Evolutionary conservation across 768 basidiomycete species (phyloP), one percentile per base, ranked within the genome.

Genomic region (Boletus sensibilis): DNA sequence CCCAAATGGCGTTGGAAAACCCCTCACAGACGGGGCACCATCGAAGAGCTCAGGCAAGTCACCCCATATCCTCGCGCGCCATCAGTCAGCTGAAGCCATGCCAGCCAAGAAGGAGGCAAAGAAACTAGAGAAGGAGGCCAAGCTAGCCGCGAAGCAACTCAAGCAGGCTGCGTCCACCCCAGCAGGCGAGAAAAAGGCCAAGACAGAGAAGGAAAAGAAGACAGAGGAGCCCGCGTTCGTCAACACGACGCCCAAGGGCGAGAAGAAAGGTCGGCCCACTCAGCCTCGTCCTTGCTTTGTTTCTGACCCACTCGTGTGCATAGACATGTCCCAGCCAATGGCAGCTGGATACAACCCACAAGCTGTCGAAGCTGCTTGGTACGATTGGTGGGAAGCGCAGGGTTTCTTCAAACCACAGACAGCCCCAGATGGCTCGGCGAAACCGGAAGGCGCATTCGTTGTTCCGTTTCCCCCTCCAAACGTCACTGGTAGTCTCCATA

Each of bases 401-500:
- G 95, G 93, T 5, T 96, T 88, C 78, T 97, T 96, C 83, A 83
- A 85, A 62, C 94, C 96, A 4, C 80, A 82, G 56, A 73, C 82
- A 16, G 78, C 78, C 0, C 66, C 78, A 0, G 79, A 88, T 50
- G 86, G 85, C 12, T 76, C 81, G 16, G 72, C 78, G 48, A 83
- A 85, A 49, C 76, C 81, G 1, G 84, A 88, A 38, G 89, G 86
- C 27, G 67, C 76, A 13, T 98, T 98, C 68, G 86, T 95, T 57
- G 84, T 99, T 27, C 90, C 94, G 0, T 80, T 85, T 0, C 97
- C 97, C 27, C 96, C 96, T 3, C 97, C 97, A 4, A 98, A 98
- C 65, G 94, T 99, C 60, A 99, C 97, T 0, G 97, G 97, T 8
- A 88, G 84, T 57, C 77, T 99, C 55, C 96, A 99, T 67, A 94